Evolutionary conservation across 805 yeast species (phyloP).

Genomic region (Nakazawaea pomicola): DNA sequence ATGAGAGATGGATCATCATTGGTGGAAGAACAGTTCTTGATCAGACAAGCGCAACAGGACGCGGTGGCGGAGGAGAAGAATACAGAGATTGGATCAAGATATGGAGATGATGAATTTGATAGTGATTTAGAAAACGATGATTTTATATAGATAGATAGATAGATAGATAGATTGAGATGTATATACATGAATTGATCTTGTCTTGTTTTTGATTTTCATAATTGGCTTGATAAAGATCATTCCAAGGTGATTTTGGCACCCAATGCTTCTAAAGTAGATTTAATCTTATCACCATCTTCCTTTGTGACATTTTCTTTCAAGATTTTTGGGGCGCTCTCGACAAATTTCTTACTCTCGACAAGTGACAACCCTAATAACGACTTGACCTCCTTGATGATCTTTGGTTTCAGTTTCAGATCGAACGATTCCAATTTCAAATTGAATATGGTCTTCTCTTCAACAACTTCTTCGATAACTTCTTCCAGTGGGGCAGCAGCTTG

Average conservation of each 20-base stretch:
- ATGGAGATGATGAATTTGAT: background rate
- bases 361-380: conserved; percentile 83
- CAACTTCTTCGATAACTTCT: conserved; percentile 69
- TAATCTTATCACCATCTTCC: conserved; percentile 96
- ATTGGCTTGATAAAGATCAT: conserved; percentile 30
- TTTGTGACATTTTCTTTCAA: conserved; percentile 93
- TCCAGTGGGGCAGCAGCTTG: conserved; percentile 58
- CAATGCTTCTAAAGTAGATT: conserved; percentile 84
- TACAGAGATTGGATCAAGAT: too few species aligned
- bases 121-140: too few species aligned
- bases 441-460: conserved; percentile 91
- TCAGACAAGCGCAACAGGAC: too few species aligned
- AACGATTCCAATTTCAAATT: conserved; percentile 87
- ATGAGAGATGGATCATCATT: too few species aligned
- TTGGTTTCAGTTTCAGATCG: conserved; percentile 93
- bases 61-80: too few species aligned
- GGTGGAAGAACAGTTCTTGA: too few species aligned
- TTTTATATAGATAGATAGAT: too few species aligned
- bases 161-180: too few species aligned
- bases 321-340: conserved; percentile 94
- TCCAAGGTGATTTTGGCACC: conserved; percentile 94
- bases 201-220: too few species aligned
- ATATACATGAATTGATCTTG: conserved; percentile 2
- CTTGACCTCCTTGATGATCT: conserved; percentile 96
- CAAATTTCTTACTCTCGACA: conserved; percentile 97